Percentiles rank a stretch among this genome's conserved stretches.
Evolutionary conservation across 2,329 filamentous ascomycete species (phyloP).

Genomic region (Lojkania enalia): DNA sequence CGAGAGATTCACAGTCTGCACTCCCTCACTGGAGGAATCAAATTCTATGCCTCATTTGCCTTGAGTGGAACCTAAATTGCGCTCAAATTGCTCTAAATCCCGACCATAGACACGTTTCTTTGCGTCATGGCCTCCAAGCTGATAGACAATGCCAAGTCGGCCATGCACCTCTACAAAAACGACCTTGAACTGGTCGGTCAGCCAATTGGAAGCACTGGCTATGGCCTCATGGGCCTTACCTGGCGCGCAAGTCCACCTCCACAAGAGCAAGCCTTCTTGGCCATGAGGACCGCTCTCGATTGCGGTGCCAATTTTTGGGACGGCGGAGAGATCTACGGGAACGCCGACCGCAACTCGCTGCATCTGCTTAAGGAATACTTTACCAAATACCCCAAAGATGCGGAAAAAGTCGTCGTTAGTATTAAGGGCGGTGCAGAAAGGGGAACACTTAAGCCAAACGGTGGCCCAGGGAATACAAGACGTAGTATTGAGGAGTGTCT

Average conservation of each 20-base stretch:
- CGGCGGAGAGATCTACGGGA: slow-evolving; percentile 49
- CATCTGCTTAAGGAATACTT: slow-evolving; percentile 52
- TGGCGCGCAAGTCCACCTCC: slow-evolving; percentile 34
- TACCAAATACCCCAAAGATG: slow-evolving; percentile 51
- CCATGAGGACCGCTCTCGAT: slow-evolving; percentile 41
- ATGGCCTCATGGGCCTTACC: slow-evolving; percentile 23
- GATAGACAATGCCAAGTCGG: too few species aligned
- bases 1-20: too few species aligned
- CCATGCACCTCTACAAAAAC: too few species aligned
- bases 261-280: slow-evolving; percentile 34
- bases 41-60: too few species aligned
- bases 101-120: too few species aligned
- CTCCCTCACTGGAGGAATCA: too few species aligned
- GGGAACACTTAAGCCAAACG: slow-evolving; percentile 33
- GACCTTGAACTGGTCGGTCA: not conserved
- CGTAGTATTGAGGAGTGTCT: slow-evolving; percentile 46
- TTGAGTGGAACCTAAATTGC: too few species aligned
- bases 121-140: too few species aligned
- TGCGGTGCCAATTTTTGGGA: slow-evolving; percentile 50
- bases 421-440: slow-evolving; percentile 48
- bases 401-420: slow-evolving; percentile 48
- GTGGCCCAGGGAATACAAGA: slow-evolving; percentile 40
- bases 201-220: not conserved
- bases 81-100: too few species aligned
- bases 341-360: slow-evolving; percentile 46